Conservation (phyloP, 306 rosid species). For the Fragaria nilgerrensis region DNA sequence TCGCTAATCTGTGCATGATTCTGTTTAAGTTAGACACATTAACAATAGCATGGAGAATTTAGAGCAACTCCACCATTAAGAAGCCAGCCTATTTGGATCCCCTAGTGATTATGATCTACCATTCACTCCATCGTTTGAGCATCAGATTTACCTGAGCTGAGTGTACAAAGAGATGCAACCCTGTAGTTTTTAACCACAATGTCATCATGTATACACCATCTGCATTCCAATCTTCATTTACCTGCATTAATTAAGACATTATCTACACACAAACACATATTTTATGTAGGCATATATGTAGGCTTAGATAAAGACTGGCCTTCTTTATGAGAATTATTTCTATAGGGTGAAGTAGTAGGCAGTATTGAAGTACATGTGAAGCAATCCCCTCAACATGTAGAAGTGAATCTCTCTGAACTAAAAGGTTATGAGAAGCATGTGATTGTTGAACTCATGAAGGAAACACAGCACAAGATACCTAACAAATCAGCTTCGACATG, state of each 20-base stretch:
- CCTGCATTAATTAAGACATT: background rate
- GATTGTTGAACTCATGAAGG: constrained; percentile 65
- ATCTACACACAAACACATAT: background rate
- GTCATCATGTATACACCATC: background rate
- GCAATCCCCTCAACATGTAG: constrained; percentile 59
- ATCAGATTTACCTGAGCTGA: background rate
- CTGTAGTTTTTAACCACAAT: background rate
- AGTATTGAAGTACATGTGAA: constrained; percentile 49
- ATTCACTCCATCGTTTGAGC: background rate
- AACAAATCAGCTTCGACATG: constrained; percentile 39
- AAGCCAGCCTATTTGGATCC: background rate
- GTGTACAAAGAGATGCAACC: background rate
- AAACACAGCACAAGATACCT: constrained; percentile 32
- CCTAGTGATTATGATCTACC: background rate
- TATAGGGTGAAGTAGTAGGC: constrained; percentile 63
- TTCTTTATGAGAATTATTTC: background rate
- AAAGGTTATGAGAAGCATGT: constrained; percentile 76
- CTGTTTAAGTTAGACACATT: background rate
- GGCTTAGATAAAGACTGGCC: background rate
- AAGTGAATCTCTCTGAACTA: constrained; percentile 68
- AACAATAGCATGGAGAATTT: background rate
- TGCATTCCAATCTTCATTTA: background rate
- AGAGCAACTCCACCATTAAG: background rate
- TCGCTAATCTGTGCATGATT: background rate
- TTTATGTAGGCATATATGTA: background rate